Conservation (phyloP, 352 stramenopile genomes). For the Pythium phragmitis region DNA sequence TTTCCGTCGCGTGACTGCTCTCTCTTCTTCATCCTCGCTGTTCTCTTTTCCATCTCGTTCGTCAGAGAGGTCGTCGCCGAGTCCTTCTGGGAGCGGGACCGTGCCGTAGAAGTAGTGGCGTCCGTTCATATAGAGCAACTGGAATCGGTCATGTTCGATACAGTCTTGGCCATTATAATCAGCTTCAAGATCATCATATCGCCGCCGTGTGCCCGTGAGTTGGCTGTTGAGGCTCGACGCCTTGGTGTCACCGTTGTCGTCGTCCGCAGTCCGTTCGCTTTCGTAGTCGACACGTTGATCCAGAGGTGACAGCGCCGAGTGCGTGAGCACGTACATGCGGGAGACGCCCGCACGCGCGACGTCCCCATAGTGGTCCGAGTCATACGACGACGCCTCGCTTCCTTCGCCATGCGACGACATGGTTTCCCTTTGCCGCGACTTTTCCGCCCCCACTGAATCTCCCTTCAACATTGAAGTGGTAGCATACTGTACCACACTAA, state of each 20-base stretch:
- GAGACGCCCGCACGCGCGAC: conserved; percentile 56
- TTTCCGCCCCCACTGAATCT: not conserved
- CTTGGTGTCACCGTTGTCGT: conserved; percentile 13
- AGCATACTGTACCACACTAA: too few species aligned
- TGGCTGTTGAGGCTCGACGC: not conserved
- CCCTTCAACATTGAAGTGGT: too few species aligned
- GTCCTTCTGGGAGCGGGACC: conserved; percentile 38
- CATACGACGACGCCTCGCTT: conserved; percentile 41
- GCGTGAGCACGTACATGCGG: conserved; percentile 61
- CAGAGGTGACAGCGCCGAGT: conserved; percentile 28
- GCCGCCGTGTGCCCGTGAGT: not conserved
- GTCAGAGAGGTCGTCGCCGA: conserved; percentile 25
- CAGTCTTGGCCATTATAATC: conserved; percentile 14
- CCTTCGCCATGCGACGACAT: conserved; percentile 27
- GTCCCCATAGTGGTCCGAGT: conserved; percentile 53
- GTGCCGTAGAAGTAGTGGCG: conserved; percentile 56
- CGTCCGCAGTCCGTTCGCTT: conserved; percentile 5
- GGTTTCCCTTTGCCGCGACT: conserved; percentile 1
- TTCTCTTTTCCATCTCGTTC: conserved; percentile 24
- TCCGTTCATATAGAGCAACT: conserved; percentile 57
- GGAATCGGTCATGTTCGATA: conserved; percentile 17
- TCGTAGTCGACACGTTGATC: conserved; percentile 32
- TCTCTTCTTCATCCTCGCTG: conserved; percentile 2
- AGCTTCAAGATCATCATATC: conserved; percentile 12
- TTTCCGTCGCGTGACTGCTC: not conserved